These are phyloP conservation scores for Arthrobotrys entomopaga DNA, from an alignment of 2,329 filamentous ascomycete species.

Conservation along the genomic window DNA sequence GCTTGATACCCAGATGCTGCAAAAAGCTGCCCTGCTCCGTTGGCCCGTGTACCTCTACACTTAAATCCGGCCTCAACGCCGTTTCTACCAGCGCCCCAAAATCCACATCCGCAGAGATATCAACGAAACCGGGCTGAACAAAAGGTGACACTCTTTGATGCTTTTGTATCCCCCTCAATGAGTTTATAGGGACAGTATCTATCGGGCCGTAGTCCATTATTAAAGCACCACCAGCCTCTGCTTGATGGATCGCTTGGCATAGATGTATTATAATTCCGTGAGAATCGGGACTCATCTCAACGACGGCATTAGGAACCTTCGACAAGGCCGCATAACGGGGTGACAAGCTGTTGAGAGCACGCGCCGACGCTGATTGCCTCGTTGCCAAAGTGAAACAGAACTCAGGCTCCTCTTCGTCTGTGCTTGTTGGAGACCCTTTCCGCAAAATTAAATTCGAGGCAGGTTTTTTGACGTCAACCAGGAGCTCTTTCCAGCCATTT, in stretches of 20 bases:
- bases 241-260: slow-evolving; percentile 78
- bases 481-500: slow-evolving; percentile 66
- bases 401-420: slow-evolving; percentile 71
- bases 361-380: slow-evolving; percentile 79
- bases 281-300: slow-evolving; percentile 91
- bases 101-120: slow-evolving; percentile 92
- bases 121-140: slow-evolving; percentile 79
- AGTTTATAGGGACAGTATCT: slow-evolving; percentile 83
- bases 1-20: slow-evolving; percentile 80
- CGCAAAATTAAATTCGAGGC: slow-evolving; percentile 60
- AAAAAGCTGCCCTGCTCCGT: slow-evolving; percentile 86
- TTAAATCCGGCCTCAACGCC: slow-evolving; percentile 77
- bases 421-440: background rate
- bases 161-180: slow-evolving; percentile 83
- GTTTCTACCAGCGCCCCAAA: slow-evolving; percentile 87
- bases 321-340: slow-evolving; percentile 81
- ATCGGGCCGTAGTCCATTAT: slow-evolving; percentile 93
- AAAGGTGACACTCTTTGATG: slow-evolving; percentile 84
- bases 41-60: slow-evolving; percentile 91
- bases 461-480: slow-evolving; percentile 62
- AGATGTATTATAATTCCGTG: slow-evolving; percentile 83
- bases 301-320: slow-evolving; percentile 73
- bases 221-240: slow-evolving; percentile 81
- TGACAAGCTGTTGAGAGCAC: slow-evolving; percentile 84
- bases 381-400: slow-evolving; percentile 86